These are phyloP conservation scores for Gonium pectorale DNA, from an alignment of 139 green algal genomes.

Conservation along the genomic window DNA sequence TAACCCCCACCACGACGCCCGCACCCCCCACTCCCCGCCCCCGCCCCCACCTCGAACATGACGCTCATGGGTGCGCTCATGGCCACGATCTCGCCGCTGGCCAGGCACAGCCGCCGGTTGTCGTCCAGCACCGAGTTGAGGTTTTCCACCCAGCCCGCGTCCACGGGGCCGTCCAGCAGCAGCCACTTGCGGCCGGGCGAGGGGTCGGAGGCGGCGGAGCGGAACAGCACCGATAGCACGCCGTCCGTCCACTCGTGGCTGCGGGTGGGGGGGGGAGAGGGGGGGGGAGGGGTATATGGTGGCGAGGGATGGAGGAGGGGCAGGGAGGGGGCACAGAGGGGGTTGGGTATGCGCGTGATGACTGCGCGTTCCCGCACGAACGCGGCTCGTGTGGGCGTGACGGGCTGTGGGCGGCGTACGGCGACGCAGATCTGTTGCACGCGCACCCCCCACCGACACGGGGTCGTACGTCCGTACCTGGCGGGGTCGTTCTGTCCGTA, in stretches of 20 bases:
- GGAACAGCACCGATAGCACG: constrained; percentile 75
- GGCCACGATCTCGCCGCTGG: constrained; percentile 71
- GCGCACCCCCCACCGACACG: no score
- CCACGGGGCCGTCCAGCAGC: constrained; percentile 81
- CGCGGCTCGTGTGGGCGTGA: no score
- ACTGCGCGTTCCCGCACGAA: no score
- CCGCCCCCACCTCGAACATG: constrained; percentile 45
- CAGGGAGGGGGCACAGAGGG: neutral
- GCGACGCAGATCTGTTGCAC: no score
- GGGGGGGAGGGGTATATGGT: neutral
- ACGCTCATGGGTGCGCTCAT: constrained; percentile 63
- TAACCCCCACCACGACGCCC: neutral
- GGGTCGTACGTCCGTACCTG: constrained; percentile 6
- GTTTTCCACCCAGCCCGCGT: constrained; percentile 85
- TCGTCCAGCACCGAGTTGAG: constrained; percentile 73
- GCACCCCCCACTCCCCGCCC: neutral
- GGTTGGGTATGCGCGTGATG: no score
- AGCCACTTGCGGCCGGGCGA: constrained; percentile 70
- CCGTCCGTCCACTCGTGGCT: constrained; percentile 83
- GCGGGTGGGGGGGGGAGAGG: constrained; percentile 13
- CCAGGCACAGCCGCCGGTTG: constrained; percentile 92
- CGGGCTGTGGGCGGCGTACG: no score
- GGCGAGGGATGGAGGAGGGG: neutral
- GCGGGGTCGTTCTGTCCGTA: constrained; percentile 78
- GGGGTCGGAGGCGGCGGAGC: constrained; percentile 65